Conservation (phyloP, 23 red algal species). For the Gracilaria domingensis region DNA sequence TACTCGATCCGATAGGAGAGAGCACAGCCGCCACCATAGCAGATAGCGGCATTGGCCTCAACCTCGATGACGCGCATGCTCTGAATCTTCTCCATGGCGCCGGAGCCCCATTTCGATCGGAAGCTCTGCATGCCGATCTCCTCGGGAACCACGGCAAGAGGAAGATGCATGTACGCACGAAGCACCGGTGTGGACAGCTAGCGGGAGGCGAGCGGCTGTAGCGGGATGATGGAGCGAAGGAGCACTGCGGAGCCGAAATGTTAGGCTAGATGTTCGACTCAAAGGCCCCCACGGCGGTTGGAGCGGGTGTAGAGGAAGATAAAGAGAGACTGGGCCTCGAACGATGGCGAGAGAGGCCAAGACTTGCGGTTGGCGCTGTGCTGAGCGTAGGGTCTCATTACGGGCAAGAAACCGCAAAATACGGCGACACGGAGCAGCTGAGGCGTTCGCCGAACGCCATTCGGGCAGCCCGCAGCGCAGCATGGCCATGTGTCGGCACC, state of each 20-base stretch:
- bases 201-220: background rate
- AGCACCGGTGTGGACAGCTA: conserved; percentile 11
- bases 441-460: background rate
- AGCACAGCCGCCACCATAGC: conserved; percentile 82
- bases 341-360: background rate
- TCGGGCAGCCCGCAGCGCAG: background rate
- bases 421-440: background rate
- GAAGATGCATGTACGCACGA: conserved; percentile 70
- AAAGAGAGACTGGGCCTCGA: too few relatives aligned
- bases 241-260: conserved; percentile 17
- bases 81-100: conserved; percentile 87
- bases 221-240: conserved; percentile 19
- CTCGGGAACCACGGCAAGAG: conserved; percentile 70
- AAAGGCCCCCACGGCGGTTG: background rate
- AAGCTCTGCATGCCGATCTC: conserved; percentile 65
- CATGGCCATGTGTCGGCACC: background rate
- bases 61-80: conserved; percentile 65
- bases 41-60: conserved; percentile 61
- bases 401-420: background rate
- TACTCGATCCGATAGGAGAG: conserved; percentile 81
- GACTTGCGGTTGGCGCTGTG: background rate
- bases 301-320: background rate
- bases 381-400: background rate
- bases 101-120: conserved; percentile 80
- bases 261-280: background rate